Percentiles rank a stretch among this genome's conserved stretches.
Evolutionary conservation across 306 rosid species (phyloP).

Genomic region (Lathyrus aphaca): DNA sequence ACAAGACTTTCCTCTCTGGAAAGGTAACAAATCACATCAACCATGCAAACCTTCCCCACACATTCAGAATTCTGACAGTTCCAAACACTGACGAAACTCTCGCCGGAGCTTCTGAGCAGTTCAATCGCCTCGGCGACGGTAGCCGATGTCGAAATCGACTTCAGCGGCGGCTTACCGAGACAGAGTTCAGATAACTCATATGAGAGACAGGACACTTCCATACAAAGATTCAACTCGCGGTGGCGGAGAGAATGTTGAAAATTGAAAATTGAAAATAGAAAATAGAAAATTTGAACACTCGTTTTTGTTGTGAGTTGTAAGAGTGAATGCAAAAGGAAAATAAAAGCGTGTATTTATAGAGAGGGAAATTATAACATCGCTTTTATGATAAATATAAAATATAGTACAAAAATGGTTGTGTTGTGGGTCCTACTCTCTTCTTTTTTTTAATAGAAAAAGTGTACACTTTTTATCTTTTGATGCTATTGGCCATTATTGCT

Average conservation of each 20-base stretch:
- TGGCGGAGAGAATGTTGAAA: not conserved
- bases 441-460: not conserved
- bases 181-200: slow-evolving; percentile 94
- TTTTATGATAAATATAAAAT: too few relatives aligned
- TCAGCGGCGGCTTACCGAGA: slow-evolving; percentile 95
- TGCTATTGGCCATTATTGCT: not conserved
- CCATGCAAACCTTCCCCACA: slow-evolving; percentile 84
- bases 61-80: slow-evolving; percentile 56
- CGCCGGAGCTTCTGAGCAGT: slow-evolving; percentile 63
- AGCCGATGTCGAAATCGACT: slow-evolving; percentile 64
- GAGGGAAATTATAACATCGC: not conserved
- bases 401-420: not conserved
- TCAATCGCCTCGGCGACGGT: slow-evolving; percentile 75
- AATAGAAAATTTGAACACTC: not conserved
- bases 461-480: not conserved
- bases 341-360: not conserved
- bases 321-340: not conserved
- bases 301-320: not conserved
- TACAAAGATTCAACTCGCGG: slow-evolving; percentile 50
- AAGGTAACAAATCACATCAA: slow-evolving; percentile 75
- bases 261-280: not conserved
- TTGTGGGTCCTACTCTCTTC: not conserved
- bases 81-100: slow-evolving; percentile 82
- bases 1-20: slow-evolving; percentile 54
- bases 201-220: slow-evolving; percentile 86